These are phyloP conservation scores for Diversispora epigaea DNA, from an alignment of 192 early-diverging fungal species.

Conservation along the genomic window DNA sequence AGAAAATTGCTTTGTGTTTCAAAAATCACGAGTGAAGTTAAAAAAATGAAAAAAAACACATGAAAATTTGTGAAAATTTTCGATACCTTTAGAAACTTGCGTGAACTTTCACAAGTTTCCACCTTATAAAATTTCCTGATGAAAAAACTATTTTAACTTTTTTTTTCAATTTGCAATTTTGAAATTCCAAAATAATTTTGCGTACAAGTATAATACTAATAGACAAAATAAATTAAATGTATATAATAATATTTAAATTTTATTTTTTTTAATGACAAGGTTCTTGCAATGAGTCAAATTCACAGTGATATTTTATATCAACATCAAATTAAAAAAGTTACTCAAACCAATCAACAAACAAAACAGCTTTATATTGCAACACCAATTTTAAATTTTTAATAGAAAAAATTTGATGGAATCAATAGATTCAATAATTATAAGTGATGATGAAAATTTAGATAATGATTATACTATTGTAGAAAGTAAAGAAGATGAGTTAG, in stretches of 20 bases:
- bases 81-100: too few species aligned
- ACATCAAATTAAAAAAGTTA: conserved; percentile 4
- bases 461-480: neutral
- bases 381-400: neutral
- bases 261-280: conserved; percentile 6
- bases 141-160: too few species aligned
- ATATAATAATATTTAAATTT: neutral
- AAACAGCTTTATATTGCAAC: neutral
- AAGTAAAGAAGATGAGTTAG: neutral
- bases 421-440: conserved; percentile 2
- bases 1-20: too few species aligned
- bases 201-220: too few species aligned
- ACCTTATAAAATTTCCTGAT: too few species aligned
- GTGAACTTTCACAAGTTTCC: too few species aligned
- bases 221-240: neutral
- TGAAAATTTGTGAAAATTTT: too few species aligned
- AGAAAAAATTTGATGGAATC: neutral
- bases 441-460: neutral
- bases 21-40: too few species aligned
- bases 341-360: neutral
- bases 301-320: conserved; percentile 10
- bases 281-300: conserved; percentile 22
- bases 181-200: too few species aligned
- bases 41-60: too few species aligned
- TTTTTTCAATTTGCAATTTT: too few species aligned